Base-by-base conservation (phyloP, 345 rosid genomes). In the Brassica cretica region DNA sequence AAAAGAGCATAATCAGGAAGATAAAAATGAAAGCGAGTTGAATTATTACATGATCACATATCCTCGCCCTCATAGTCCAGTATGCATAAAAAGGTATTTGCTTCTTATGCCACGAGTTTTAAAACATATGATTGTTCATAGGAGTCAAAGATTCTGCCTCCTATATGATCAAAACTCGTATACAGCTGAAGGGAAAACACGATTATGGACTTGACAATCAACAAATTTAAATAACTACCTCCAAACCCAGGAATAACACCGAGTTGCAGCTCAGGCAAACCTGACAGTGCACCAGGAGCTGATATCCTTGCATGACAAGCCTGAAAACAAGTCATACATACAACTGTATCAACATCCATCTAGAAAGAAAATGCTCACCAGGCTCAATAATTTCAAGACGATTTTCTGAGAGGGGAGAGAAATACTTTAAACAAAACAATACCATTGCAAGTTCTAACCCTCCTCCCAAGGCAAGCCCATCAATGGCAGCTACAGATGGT, bases 221-320 rank as follows among this genome's bases (percentile, higher is more conserved):
- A 61, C 18, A 35, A 70, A 80, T 56, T 29, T 37, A 15, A 70
- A 62, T 56, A 37, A 30, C 60, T 85, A 94, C 98, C 99, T 85
- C 99, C 99, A 87, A 93, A 91, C 32, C 99, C 99, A 78, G 99
- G 99, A 72, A 95, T 88, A 71, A 93, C 10, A 62, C 99, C 99
- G 0, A 95, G 92, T 64, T 89, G 97, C 84, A 95, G 97, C 84
- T 95, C 99, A 15, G 99, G 91, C 68, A 95, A 84, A 71, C 98
- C 97, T 65, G 93, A 84, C 71, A 84, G 93, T 27, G 98, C 87
- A 27, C 74, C 83, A 66, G 97, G 87, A 25, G 98, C 84, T 49
- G 98, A 89, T 80, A 95, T 86, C 41, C 99, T 86, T 7, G 99
- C 98, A 79, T 93, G 96, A 71, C 99, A 93, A 58, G 86, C 91